Conservation (phyloP, 2,329 filamentous ascomycete species). For the Ophiostoma sp. region DNA sequence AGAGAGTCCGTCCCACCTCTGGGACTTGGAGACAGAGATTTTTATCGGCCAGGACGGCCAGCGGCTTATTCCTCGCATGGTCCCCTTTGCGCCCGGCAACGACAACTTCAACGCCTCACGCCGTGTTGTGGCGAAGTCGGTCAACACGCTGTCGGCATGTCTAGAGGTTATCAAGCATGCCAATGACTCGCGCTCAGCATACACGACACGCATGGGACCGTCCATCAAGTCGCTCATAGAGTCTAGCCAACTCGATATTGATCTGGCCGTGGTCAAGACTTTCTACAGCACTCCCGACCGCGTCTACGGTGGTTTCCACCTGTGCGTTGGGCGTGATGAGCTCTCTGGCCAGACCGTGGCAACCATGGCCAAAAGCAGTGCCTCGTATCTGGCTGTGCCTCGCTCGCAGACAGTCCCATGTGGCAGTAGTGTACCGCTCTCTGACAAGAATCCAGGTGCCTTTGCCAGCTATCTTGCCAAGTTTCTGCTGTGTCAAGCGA, state of each 20-base stretch:
- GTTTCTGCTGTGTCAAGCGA: neutral
- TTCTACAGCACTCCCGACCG: conserved; percentile 36
- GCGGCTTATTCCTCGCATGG: conserved; percentile 37
- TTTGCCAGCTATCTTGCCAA: neutral
- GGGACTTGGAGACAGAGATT: conserved; percentile 37
- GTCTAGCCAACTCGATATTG: neutral
- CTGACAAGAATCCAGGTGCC: neutral
- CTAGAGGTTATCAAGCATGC: conserved; percentile 31
- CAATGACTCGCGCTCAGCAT: neutral
- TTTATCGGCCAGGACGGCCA: conserved; percentile 34
- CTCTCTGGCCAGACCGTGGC: conserved; percentile 31
- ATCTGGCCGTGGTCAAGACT: conserved; percentile 29
- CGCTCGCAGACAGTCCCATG: conserved; percentile 14
- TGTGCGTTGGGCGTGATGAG: conserved; percentile 34
- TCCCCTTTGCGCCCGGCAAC: conserved; percentile 39
- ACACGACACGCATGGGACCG: neutral
- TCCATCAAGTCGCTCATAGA: neutral
- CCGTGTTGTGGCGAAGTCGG: conserved; percentile 33
- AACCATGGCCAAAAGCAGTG: conserved; percentile 34
- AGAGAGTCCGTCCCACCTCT: conserved; percentile 27
- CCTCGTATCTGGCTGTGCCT: conserved; percentile 34
- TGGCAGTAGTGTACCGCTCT: neutral
- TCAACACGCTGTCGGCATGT: conserved; percentile 35
- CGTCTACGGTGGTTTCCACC: conserved; percentile 31
- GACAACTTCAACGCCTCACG: conserved; percentile 38